Evolutionary conservation across 2,329 filamentous ascomycete species (phyloP).

Genomic region (Epichloe sibirici): DNA sequence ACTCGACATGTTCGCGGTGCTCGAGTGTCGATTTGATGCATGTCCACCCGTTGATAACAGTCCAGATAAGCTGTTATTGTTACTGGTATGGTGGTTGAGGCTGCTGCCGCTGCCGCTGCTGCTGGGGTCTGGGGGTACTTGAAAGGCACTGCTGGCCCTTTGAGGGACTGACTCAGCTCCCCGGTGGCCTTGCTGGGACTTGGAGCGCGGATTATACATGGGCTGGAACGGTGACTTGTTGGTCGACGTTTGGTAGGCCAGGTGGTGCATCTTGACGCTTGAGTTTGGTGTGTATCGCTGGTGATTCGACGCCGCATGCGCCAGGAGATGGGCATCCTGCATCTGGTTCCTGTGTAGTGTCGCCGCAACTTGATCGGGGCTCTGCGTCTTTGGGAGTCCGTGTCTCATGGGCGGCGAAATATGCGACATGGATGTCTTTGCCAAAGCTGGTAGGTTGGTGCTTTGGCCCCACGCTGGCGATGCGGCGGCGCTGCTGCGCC

Average conservation of each 20-base stretch:
- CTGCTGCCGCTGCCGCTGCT: not conserved
- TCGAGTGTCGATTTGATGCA: slow-evolving; percentile 3
- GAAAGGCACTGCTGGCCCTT: slow-evolving; percentile 2
- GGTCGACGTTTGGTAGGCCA: slow-evolving; percentile 11
- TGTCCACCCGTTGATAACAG: not conserved
- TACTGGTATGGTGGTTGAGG: not conserved
- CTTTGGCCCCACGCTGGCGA: slow-evolving; percentile 1
- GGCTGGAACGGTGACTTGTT: slow-evolving; percentile 19
- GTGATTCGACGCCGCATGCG: slow-evolving; percentile 5
- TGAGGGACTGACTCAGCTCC: not conserved
- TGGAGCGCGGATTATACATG: slow-evolving; percentile 13
- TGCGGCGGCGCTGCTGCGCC: not conserved
- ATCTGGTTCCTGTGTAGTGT: slow-evolving; percentile 3
- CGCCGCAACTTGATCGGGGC: not conserved
- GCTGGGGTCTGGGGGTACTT: slow-evolving; percentile 2
- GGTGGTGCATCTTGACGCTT: slow-evolving; percentile 13
- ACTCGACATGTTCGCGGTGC: slow-evolving; percentile 4
- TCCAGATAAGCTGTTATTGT: not conserved
- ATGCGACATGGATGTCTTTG: not conserved
- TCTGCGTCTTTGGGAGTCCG: not conserved
- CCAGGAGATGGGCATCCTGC: slow-evolving; percentile 4
- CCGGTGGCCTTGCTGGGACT: slow-evolving; percentile 22
- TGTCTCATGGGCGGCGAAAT: slow-evolving; percentile 1
- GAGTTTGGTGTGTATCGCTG: slow-evolving; percentile 16
- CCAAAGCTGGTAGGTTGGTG: not conserved